Conservation (phyloP, 805 yeast genomes). For the Wickerhamiella dianesei region DNA sequence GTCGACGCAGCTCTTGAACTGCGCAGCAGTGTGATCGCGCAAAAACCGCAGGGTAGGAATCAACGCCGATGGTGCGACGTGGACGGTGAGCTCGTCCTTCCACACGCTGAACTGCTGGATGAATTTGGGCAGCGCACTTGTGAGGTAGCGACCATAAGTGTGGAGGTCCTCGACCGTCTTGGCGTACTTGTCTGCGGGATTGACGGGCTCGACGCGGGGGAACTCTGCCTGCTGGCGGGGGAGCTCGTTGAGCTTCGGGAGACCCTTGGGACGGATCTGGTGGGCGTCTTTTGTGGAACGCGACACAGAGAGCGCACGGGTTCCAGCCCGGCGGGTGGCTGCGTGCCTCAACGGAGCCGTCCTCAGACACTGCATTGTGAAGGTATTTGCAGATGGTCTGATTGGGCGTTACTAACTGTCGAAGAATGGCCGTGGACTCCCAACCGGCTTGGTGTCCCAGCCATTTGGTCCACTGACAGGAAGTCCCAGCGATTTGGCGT, state of each 20-base stretch:
- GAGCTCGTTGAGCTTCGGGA: conserved; percentile 17
- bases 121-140: conserved; percentile 66
- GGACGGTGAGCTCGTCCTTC: conserved; percentile 75
- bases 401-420: not conserved
- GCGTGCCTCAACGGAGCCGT: not conserved
- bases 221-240: conserved; percentile 25
- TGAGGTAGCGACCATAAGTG: conserved; percentile 66
- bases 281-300: not conserved
- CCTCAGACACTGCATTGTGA: not conserved
- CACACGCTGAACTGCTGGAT: conserved; percentile 77
- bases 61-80: conserved; percentile 62
- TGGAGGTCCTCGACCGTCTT: conserved; percentile 59
- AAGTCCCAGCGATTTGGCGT: too few relatives aligned
- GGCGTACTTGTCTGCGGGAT: conserved; percentile 65
- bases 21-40: conserved; percentile 66
- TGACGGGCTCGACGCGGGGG: conserved; percentile 25
- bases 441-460: too few relatives aligned
- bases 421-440: too few relatives aligned
- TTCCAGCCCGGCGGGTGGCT: not conserved
- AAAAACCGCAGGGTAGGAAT: conserved; percentile 58
- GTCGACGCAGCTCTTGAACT: conserved; percentile 66
- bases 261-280: conserved; percentile 26
- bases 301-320: not conserved
- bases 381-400: not conserved
- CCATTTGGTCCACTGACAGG: too few relatives aligned